phyloP scores from a whole-genome alignment of 1,139 yeast genomes.

The Blastobotrys niveus region DNA sequence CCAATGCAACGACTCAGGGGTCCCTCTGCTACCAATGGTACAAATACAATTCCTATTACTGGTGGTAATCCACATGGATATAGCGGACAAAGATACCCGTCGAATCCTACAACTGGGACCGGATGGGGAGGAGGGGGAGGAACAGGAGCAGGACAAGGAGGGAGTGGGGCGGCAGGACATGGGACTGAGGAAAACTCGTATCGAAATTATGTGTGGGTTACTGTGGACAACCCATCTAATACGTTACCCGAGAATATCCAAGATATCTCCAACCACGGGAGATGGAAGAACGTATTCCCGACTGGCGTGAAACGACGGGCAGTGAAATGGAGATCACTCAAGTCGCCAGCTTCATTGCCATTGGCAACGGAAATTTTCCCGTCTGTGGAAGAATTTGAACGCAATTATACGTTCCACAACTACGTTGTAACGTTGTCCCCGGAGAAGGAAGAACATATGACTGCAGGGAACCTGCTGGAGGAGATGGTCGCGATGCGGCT shows the following conservation, averaged over 20 bases:
- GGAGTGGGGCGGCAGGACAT: too few relatives aligned
- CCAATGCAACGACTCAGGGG: too few relatives aligned
- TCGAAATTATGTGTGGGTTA: slow-evolving; percentile 28
- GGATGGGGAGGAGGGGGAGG: too few relatives aligned
- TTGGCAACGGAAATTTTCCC: slow-evolving; percentile 76
- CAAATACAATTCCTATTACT: too few relatives aligned
- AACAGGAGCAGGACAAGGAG: too few relatives aligned
- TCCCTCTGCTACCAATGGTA: too few relatives aligned
- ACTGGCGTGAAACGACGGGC: slow-evolving; percentile 55
- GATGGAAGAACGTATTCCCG: slow-evolving; percentile 91
- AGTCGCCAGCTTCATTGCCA: slow-evolving; percentile 91
- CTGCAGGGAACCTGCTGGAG: slow-evolving; percentile 61
- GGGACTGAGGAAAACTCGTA: too few relatives aligned
- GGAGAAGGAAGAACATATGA: slow-evolving; percentile 48
- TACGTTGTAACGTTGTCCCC: slow-evolving; percentile 58
- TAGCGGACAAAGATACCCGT: too few relatives aligned
- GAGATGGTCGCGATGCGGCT: slow-evolving; percentile 85
- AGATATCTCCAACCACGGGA: slow-evolving; percentile 42
- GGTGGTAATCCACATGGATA: too few relatives aligned
- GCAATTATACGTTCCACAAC: slow-evolving; percentile 44
- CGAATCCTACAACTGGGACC: too few relatives aligned
- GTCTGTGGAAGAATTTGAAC: slow-evolving; percentile 49
- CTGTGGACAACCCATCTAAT: slow-evolving; percentile 30
- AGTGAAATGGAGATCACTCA: slow-evolving; percentile 87
- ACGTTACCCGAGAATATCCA: slow-evolving; percentile 21